Base-by-base conservation (phyloP, 2,329 filamentous ascomycete species). In the Epichloe uncinata region DNA sequence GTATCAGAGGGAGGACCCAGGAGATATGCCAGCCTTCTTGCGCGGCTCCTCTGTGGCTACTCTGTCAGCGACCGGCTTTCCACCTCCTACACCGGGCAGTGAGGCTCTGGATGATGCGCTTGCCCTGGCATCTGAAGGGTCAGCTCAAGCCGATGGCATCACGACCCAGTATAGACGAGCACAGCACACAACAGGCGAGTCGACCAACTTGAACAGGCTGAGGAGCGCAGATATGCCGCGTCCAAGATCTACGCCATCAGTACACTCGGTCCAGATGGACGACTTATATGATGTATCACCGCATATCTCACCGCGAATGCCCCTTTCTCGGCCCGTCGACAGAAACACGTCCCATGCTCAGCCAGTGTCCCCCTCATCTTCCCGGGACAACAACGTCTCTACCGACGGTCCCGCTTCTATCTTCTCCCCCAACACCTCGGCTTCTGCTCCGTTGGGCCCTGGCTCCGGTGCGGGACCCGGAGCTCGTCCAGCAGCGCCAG, bases 1-100 rank as follows among this genome's bases (percentile, higher is more conserved):
- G 1, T 94, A 94, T 58, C 79, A 81, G 40, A 77, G 79, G 49
- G 81, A 85, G 0, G 77, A 79, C 45, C 77, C 77, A 0, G 72
- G 70, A 9, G 76, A 79, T 56, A 54, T 78, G 50, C 77, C 78
- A 1, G 72, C 68, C 2, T 81, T 81, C 53, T 56, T 81, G 54
- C 74, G 77, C 33, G 73, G 77, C 48, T 66, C 70, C 35, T 60
- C 68, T 34, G 64, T 73, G 44, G 61, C 69, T 45, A 68, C 71
- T 18, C 56, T 63, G n/a, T 49, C 57, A 0, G 56, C 54, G 8
- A 54, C 60, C 13, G 53, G 59, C 13, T 49, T 61, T 1, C 58
- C 60, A 13, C 53, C 63, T 42, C 34, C 60, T n/a, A 56, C 54
- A 48, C 13, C 35, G 20, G 15, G 7, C 56, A n/a, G 16, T 15